These are phyloP conservation scores for Nigrograna mackinnonii DNA, from an alignment of 2,329 filamentous ascomycete species.

Conservation along the genomic window DNA sequence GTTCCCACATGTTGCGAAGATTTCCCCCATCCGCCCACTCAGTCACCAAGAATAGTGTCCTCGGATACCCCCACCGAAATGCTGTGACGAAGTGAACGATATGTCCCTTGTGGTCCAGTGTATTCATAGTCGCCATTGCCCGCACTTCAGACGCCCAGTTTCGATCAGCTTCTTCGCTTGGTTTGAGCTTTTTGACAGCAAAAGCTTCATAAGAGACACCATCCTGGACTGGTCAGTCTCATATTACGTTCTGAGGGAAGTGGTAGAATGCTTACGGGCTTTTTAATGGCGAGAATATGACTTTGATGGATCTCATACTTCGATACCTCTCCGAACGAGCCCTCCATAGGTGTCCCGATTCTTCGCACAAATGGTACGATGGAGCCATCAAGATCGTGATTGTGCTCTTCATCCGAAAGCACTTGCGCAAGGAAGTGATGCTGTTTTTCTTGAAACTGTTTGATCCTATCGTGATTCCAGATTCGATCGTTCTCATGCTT, in stretches of 20 bases:
- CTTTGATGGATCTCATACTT: neutral
- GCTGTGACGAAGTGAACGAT: constrained; percentile 22
- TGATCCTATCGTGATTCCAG: neutral
- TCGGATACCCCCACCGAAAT: constrained; percentile 9
- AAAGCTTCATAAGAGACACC: too few species aligned
- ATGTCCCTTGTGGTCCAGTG: constrained; percentile 12
- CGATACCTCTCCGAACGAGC: neutral
- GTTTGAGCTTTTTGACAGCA: constrained; percentile 16
- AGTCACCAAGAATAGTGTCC: constrained; percentile 16
- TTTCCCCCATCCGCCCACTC: constrained; percentile 27
- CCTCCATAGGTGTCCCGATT: neutral
- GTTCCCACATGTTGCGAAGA: constrained; percentile 17
- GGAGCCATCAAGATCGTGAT: neutral
- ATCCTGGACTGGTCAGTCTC: too few species aligned
- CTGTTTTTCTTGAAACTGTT: neutral
- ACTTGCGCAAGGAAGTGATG: neutral
- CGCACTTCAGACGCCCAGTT: constrained; percentile 18
- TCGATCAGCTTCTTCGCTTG: constrained; percentile 1
- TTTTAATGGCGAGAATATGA: neutral
- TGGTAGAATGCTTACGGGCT: neutral
- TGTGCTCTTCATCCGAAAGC: neutral
- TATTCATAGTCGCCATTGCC: constrained; percentile 16
- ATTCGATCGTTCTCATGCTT: neutral
- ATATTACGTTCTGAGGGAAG: too few species aligned
- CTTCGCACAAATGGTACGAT: neutral